phyloP scores from a whole-genome alignment of 139 green algal genomes.

The Chlamydomonas schloesseri region DNA sequence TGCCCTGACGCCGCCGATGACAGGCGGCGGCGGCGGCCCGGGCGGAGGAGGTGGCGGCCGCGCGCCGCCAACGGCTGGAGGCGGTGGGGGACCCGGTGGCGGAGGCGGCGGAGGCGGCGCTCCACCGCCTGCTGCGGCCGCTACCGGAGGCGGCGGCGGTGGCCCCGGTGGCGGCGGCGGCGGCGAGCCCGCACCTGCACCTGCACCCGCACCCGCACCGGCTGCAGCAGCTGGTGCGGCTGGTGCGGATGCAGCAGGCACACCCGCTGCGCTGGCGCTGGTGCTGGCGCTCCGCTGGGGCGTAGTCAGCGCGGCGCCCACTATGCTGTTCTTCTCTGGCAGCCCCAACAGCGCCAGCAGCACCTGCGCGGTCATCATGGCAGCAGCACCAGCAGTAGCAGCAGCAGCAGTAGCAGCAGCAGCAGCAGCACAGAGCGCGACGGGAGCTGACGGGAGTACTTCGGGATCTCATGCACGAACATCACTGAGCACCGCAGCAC shows the following conservation, averaged over 20 bases:
- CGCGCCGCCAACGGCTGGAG: not conserved
- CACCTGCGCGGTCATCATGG: too few relatives aligned
- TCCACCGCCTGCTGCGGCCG: too few relatives aligned
- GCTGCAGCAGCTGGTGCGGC: not conserved
- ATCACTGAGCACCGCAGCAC: too few relatives aligned
- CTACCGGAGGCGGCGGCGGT: too few relatives aligned
- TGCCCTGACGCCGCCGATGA: not conserved
- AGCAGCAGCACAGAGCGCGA: too few relatives aligned
- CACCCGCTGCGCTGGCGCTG: too few relatives aligned
- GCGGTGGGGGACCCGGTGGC: not conserved
- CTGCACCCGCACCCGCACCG: not conserved
- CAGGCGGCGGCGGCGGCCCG: not conserved
- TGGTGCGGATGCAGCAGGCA: not conserved
- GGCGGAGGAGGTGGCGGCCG: not conserved
- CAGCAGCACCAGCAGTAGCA: too few relatives aligned
- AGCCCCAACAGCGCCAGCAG: constrained; percentile 29
- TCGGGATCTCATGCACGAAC: too few relatives aligned
- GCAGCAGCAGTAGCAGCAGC: too few relatives aligned
- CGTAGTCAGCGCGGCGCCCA: not conserved
- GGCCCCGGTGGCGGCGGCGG: not conserved
- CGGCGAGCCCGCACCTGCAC: not conserved
- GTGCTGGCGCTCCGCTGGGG: not conserved
- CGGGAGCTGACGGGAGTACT: too few relatives aligned
- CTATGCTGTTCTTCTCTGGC: not conserved
- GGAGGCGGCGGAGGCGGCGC: too few relatives aligned